These are phyloP conservation scores for Lentinula sp. DNA, from an alignment of 768 basidiomycete species.

Conservation along the genomic window DNA sequence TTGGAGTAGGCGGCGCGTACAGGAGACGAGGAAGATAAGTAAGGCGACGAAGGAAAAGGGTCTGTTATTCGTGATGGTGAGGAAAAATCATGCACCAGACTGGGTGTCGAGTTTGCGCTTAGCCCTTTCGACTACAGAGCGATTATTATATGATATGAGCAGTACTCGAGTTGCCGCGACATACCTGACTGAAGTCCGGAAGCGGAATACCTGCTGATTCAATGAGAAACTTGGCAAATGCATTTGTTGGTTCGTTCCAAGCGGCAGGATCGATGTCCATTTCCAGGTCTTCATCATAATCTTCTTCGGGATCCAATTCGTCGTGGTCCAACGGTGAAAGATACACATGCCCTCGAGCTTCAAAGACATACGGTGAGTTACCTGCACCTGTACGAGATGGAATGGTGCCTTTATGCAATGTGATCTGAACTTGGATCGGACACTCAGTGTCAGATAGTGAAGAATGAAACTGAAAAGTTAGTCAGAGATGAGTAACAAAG, in stretches of 20 bases:
- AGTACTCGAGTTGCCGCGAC: not conserved
- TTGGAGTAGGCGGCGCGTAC: constrained; percentile 8
- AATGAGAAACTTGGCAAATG: constrained; percentile 23
- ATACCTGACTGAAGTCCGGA: constrained; percentile 12
- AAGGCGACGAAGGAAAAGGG: not conserved
- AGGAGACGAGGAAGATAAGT: not conserved
- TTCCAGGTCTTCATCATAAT: constrained; percentile 7
- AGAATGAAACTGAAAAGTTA: not conserved
- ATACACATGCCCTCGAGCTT: constrained; percentile 38
- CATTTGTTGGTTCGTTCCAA: constrained; percentile 25
- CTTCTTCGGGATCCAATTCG: constrained; percentile 13
- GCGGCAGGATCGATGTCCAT: constrained; percentile 14
- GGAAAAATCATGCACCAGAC: not conserved
- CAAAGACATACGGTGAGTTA: constrained; percentile 58
- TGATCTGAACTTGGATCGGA: constrained; percentile 54
- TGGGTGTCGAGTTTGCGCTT: not conserved
- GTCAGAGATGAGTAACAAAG: not conserved
- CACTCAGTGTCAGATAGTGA: constrained; percentile 44
- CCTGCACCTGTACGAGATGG: constrained; percentile 50
- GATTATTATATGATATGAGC: not conserved
- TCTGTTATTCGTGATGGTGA: not conserved
- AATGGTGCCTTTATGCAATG: constrained; percentile 47
- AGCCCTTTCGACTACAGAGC: not conserved
- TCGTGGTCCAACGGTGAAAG: constrained; percentile 20
- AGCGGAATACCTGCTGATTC: constrained; percentile 7